Percentiles rank a stretch among this genome's conserved stretches.
These are phyloP conservation scores for Glycine tomentella DNA, from an alignment of 306 rosid species.

Conservation along the genomic window DNA sequence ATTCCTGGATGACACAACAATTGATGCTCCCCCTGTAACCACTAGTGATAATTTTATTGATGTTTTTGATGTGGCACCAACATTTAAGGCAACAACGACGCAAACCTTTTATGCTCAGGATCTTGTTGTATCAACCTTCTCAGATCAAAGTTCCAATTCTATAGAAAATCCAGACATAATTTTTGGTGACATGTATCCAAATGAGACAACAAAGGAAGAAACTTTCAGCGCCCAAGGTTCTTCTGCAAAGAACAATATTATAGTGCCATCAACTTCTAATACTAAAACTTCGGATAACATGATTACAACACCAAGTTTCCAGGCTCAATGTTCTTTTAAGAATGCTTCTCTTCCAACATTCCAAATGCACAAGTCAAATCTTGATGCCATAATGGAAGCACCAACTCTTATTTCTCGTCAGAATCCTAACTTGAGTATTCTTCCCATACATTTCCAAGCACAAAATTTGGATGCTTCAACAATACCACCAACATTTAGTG, in stretches of 20 bases:
- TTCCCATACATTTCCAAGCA: too few relatives aligned
- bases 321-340: neutral
- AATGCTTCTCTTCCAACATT: conserved; percentile 39
- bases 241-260: neutral
- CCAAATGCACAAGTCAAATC: conserved; percentile 12
- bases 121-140: conserved; percentile 33
- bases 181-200: conserved; percentile 25
- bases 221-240: conserved; percentile 16
- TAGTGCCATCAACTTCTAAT: conserved; percentile 13
- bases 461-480: too few relatives aligned
- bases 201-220: neutral
- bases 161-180: conserved; percentile 2
- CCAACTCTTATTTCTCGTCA: neutral
- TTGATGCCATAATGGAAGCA: neutral
- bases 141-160: conserved; percentile 18
- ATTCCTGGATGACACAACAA: conserved; percentile 60
- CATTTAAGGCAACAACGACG: conserved; percentile 30
- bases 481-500: conserved; percentile 47
- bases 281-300: conserved; percentile 6
- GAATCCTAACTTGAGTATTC: too few relatives aligned
- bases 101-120: conserved; percentile 34
- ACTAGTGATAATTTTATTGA: neutral
- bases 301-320: conserved; percentile 21
- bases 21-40: conserved; percentile 9
- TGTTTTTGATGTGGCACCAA: conserved; percentile 33